These are phyloP conservation scores for Fusarium liriodendri DNA, from an alignment of 2,329 filamentous ascomycete genomes.

Conservation along the genomic window DNA sequence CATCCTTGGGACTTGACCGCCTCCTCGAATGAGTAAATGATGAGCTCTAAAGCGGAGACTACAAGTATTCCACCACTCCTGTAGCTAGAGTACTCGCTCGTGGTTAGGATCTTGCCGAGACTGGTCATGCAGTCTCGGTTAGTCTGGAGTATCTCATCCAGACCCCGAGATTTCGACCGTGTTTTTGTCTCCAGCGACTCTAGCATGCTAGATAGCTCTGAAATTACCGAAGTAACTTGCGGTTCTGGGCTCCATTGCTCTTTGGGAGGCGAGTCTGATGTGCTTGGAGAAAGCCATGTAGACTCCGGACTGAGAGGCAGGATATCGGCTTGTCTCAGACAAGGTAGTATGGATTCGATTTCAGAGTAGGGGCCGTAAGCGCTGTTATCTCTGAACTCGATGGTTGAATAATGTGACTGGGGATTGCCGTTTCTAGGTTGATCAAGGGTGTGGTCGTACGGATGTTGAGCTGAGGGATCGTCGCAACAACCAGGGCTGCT, in stretches of 20 bases:
- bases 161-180: background rate
- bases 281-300: background rate
- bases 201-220: background rate
- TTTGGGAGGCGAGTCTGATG: background rate
- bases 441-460: background rate
- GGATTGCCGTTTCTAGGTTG: background rate
- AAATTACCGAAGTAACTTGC: background rate
- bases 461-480: background rate
- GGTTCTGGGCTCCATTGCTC: background rate
- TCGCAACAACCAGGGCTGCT: background rate
- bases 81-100: background rate
- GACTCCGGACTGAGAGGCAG: background rate
- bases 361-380: background rate
- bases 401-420: background rate
- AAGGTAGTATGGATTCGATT: background rate
- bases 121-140: background rate
- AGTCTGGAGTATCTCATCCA: constrained; percentile 3
- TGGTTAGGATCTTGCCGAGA: background rate
- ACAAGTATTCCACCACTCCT: background rate
- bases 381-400: background rate
- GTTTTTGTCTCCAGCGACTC: background rate
- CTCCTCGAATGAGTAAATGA: constrained; percentile 4
- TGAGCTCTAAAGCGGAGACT: constrained; percentile 1
- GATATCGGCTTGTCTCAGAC: background rate
- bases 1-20: background rate